Evolutionary conservation across 208 protist genomes (phyloP), one percentile per base, ranked within the genome.

Genomic region (Blechomonas ayalai): DNA sequence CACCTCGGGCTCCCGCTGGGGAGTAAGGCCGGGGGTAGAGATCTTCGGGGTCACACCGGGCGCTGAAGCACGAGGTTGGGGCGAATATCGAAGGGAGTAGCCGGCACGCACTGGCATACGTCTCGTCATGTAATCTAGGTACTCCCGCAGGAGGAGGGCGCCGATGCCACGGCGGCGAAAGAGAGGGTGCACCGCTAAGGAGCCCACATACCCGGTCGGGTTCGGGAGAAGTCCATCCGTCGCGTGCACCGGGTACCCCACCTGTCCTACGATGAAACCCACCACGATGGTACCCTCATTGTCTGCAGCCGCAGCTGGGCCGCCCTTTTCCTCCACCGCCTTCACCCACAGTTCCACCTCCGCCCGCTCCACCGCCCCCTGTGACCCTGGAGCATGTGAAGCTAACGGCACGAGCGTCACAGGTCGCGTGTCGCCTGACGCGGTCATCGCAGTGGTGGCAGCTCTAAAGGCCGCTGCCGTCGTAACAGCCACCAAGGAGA

Each of bases 161-260:
- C 80, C 85, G 13, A 93, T 19, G n/a, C 85, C 85, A 45, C 73
- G 61, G 8, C 51, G 22, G 12, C 68, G 85, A 38, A 87, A 38
- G 8, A 37, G 31, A 13, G 55, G 54, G 16, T 74, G 53, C 8
- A 93, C 79, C 0, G 70, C 77, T 31, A 93, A 66, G 31, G 64
- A 75, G 24, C 71, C 63, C 19, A 93, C 54, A 60, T 93, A 93
- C 22, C 59, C 51, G 1, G 67, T 82, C 20, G 85, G 85, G 25
- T 81, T 80, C 2, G 64, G 59, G 33, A 70, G 44, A n/a, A 93
- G 48, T n/a, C 34, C 20, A 7, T 61, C 72, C 15, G 45, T 36
- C n/a, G 46, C 46, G 23, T 65, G 47, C 19, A 36, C 41, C 5
- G 31, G 47, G 55, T 86, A 78, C 29, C 40, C 79, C 16, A 86